These are phyloP conservation scores for Inga oerstediana DNA, from an alignment of 306 rosid species.

Conservation along the genomic window DNA sequence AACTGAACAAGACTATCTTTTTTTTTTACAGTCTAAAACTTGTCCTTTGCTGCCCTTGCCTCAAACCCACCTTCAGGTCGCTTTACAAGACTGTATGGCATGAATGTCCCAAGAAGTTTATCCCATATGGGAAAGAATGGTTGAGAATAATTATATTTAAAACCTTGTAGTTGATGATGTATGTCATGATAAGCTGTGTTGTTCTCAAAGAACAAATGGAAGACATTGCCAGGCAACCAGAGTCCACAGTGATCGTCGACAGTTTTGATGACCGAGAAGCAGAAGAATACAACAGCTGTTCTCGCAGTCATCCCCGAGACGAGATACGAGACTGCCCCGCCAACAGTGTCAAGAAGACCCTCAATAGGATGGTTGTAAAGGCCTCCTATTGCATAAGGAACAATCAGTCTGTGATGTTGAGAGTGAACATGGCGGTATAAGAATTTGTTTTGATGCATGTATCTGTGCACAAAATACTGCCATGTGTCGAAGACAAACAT, in stretches of 20 bases:
- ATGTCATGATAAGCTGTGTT: conserved; percentile 12
- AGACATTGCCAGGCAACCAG: conserved; percentile 37
- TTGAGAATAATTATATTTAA: conserved; percentile 64
- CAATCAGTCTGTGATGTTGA: conserved; percentile 64
- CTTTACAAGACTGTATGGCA: conserved; percentile 59
- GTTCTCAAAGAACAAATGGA: conserved; percentile 10
- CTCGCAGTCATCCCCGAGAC: conserved; percentile 68
- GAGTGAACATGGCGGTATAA: conserved; percentile 66
- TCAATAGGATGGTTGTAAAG: conserved; percentile 68
- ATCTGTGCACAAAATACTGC: conserved; percentile 12
- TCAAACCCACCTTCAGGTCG: conserved; percentile 63
- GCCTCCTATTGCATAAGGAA: conserved; percentile 71
- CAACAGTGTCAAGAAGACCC: conserved; percentile 66
- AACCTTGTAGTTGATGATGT: conserved; percentile 50
- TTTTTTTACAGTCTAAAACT: not conserved
- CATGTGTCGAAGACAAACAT: conserved; percentile 1
- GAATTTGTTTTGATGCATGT: conserved; percentile 14
- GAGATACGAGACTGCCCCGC: conserved; percentile 65
- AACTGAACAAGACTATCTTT: not conserved
- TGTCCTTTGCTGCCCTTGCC: conserved; percentile 43
- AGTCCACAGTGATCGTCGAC: conserved; percentile 56
- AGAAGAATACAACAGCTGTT: conserved; percentile 58
- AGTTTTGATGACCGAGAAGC: conserved; percentile 47
- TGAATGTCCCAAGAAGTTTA: conserved; percentile 58
- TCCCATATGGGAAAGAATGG: conserved; percentile 72